Percentiles rank a stretch among this genome's conserved stretches.
Conservation (phyloP, 1,284 basidiomycete species). For the Heterobasidion occidentale region DNA sequence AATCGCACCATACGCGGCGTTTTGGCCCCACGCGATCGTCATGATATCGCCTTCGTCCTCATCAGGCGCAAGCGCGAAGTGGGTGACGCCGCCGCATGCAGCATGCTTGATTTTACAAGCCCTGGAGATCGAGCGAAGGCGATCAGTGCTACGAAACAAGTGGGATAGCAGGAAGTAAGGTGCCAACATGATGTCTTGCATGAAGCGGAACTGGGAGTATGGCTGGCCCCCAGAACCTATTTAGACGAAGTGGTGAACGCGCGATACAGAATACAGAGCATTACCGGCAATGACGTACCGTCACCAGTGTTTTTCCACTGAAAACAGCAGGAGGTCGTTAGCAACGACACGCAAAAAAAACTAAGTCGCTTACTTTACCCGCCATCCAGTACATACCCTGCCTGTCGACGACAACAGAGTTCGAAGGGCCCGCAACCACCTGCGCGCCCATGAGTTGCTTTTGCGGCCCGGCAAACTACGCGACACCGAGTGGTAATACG, state of each 20-base stretch:
- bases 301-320: conserved; percentile 93
- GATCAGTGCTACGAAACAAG: neutral
- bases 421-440: conserved; percentile 78
- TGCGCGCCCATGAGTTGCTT: conserved; percentile 52
- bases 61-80: conserved; percentile 72
- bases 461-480: conserved; percentile 68
- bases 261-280: neutral
- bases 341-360: conserved; percentile 4
- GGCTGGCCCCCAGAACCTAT: conserved; percentile 74
- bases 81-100: conserved; percentile 83
- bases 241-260: neutral
- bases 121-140: conserved; percentile 27
- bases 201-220: conserved; percentile 73
- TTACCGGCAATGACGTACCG: conserved; percentile 34
- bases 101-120: conserved; percentile 65
- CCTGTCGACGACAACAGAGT: conserved; percentile 77
- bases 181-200: conserved; percentile 72
- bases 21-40: conserved; percentile 86
- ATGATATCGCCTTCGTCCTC: conserved; percentile 60
- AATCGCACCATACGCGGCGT: conserved; percentile 58
- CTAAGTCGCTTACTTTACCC: conserved; percentile 49
- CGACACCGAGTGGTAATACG: neutral
- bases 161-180: conserved; percentile 1
- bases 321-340: conserved; percentile 1
- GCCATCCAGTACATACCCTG: conserved; percentile 82